Evolutionary conservation across 768 basidiomycete genomes (phyloP), one percentile per base, ranked within the genome.

Genomic region (Auricularia sp.): DNA sequence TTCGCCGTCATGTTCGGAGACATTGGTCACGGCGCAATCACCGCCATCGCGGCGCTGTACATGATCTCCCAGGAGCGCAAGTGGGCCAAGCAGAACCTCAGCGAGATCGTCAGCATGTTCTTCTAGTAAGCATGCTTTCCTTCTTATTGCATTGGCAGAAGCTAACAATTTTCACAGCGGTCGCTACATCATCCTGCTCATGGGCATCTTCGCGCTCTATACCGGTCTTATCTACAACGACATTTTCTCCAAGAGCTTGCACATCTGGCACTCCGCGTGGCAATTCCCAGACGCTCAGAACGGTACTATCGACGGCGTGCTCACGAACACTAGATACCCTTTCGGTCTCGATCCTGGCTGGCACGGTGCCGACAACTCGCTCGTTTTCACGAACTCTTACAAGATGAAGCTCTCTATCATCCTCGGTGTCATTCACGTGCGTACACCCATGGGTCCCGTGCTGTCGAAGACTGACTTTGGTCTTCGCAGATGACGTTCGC

Each of bases 331-430:
- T 67, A 80, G 83, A n/a, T 98, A 99, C 78, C 86, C 90, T 2
- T 93, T 99, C 68, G 97, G 97, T 68, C 73, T 99, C 67, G 97
- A 99, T 74, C 94, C 94, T 62, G 87, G 78, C 61, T 99, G 97
- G 97, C 94, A 97, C 72, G 92, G 87, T 21, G 83, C 95, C 4
- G 91, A 92, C 68, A 99, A 99, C 72, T 81, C 80, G 1, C 81
- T 99, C 65, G 87, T 97, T 53, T 99, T 98, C 76, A 90, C 89
- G 62, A 99, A 99, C 77, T 98, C 95, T 44, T 96, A 96, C 80
- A 99, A 98, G 86, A 99, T 99, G 97, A 98, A 99, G 80, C 93
- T 98, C 93, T 91, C 93, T 23, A 87, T 99, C 71, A 85, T 98
- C 42, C 76, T 99, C 62, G 97, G 97, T 74, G 95, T 99, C 68